Base-by-base conservation (phyloP, 495 filamentous ascomycete species). In the Daldinia childiae region DNA sequence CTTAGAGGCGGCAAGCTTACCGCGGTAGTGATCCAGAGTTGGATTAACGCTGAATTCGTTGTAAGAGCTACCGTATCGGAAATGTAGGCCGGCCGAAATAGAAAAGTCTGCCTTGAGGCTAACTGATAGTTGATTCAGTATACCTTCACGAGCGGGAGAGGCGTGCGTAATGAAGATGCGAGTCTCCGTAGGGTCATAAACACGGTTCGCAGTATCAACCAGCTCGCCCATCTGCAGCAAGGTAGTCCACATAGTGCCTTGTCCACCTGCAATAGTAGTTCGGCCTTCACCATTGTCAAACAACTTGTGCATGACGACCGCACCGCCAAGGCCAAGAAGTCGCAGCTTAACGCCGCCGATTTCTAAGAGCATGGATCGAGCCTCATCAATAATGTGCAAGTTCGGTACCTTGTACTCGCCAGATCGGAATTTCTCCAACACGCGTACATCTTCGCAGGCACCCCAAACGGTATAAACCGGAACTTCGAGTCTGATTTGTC, bases 171-270 rank as follows among this genome's bases (percentile, higher is more conserved):
- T 89, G 78, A 99, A 97, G 63, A 99, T 83, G 55, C 96, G 93
- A n/a, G 96, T 99, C 79, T 99, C 96, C 45, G 93, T 95, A 0
- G 96, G 95, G 77, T 99, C 96, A 80, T 97, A 99, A 55, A 98
- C 96, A 58, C 96, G 92, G 79, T 97, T 97, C 5, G 96, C 95
- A 3, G 96, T 99, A 78, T 99, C 96, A 26, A 99, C 93, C 41
- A 99, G 85, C 81, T 99, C 96, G 55, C 96, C 96, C 92, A 99
- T 98, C 81, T 99, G 96, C 66, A 99, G 79, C 27, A 99, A 82
- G 1, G 96, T 99, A 8, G 96, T 98, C 96, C 96, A 99, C 96
- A 99, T 99, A 6, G 96, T 99, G 43, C 96, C 96, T 79, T 98
- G 96, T 26, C 96, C 96, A 75, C 96, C 96, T 26, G 96, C 95